Conservation (phyloP, 257 asterid genomes). For the Dorcoceras hygrometricum region DNA sequence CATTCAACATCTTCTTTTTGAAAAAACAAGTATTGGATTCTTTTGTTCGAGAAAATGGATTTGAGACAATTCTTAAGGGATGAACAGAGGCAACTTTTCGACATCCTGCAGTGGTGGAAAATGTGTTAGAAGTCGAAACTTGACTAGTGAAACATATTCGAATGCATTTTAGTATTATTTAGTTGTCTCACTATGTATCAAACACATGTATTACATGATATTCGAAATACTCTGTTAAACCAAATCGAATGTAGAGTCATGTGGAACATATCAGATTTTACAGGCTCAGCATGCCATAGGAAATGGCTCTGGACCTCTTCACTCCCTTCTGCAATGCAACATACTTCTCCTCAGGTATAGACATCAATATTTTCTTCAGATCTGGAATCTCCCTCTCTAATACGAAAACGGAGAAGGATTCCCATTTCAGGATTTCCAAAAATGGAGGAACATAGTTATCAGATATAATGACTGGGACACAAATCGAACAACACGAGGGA, state of each 20-base stretch:
- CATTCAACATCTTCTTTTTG: too few relatives aligned
- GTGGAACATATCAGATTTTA: slow-evolving; percentile 45
- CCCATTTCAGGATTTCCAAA: slow-evolving; percentile 44
- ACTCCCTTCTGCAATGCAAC: slow-evolving; percentile 35
- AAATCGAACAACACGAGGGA: slow-evolving; percentile 46
- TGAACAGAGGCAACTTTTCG: too few relatives aligned
- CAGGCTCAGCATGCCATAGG: slow-evolving; percentile 42
- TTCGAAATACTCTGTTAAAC: slow-evolving; percentile 37
- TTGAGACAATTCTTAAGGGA: too few relatives aligned
- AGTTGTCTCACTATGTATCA: too few relatives aligned
- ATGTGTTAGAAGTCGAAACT: too few relatives aligned
- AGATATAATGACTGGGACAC: slow-evolving; percentile 44
- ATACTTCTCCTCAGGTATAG: slow-evolving; percentile 36
- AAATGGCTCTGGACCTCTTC: slow-evolving; percentile 41
- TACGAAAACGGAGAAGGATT: slow-evolving; percentile 39
- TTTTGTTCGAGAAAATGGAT: too few relatives aligned
- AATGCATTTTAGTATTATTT: too few relatives aligned
- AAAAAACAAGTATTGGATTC: too few relatives aligned
- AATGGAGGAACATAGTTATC: slow-evolving; percentile 47
- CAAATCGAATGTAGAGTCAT: slow-evolving; percentile 49
- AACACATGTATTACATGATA: slow-evolving; percentile 1
- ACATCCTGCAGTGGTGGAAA: too few relatives aligned
- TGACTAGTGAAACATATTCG: too few relatives aligned
- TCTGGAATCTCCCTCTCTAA: slow-evolving; percentile 41
- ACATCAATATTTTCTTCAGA: slow-evolving; percentile 37